These are phyloP conservation scores for Domatiomyces catenatus DNA, from an alignment of 2,329 filamentous ascomycete genomes.

Conservation along the genomic window DNA sequence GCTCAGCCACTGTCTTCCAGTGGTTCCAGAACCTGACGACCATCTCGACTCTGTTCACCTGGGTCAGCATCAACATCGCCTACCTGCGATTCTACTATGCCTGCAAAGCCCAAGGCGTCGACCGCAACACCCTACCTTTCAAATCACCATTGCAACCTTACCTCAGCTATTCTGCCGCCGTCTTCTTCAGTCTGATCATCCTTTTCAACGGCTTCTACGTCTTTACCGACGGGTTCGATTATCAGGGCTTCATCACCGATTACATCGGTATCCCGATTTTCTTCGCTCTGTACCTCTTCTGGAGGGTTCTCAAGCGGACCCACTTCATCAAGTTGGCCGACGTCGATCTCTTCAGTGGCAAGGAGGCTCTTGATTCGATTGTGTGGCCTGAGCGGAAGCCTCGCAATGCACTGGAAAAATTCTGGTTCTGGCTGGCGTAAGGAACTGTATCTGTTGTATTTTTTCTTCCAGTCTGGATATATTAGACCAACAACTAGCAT, in stretches of 20 bases:
- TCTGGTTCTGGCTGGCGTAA: slow-evolving; percentile 23
- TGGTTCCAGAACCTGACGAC: slow-evolving; percentile 51
- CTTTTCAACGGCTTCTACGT: slow-evolving; percentile 50
- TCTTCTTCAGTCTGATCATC: slow-evolving; percentile 40
- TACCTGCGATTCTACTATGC: slow-evolving; percentile 59
- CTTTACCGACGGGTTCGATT: slow-evolving; percentile 25
- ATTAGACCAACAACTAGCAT: not conserved
- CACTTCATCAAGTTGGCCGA: slow-evolving; percentile 18
- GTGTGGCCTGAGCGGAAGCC: slow-evolving; percentile 21
- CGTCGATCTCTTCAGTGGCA: slow-evolving; percentile 22
- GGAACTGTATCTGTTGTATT: not conserved
- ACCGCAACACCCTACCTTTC: slow-evolving; percentile 52
- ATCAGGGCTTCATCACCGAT: slow-evolving; percentile 37
- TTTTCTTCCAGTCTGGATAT: not conserved
- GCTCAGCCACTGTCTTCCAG: slow-evolving; percentile 48
- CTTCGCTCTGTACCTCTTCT: slow-evolving; percentile 22
- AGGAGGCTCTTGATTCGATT: slow-evolving; percentile 22
- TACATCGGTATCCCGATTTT: slow-evolving; percentile 34
- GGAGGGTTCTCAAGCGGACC: slow-evolving; percentile 21
- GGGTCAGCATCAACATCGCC: slow-evolving; percentile 50
- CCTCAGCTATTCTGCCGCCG: slow-evolving; percentile 47
- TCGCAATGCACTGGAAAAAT: slow-evolving; percentile 20
- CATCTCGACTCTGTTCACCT: slow-evolving; percentile 42
- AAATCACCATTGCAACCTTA: slow-evolving; percentile 54
- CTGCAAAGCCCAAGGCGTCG: slow-evolving; percentile 50